Conservation (phyloP, 306 rosid species). For the Luffa acutangula region DNA sequence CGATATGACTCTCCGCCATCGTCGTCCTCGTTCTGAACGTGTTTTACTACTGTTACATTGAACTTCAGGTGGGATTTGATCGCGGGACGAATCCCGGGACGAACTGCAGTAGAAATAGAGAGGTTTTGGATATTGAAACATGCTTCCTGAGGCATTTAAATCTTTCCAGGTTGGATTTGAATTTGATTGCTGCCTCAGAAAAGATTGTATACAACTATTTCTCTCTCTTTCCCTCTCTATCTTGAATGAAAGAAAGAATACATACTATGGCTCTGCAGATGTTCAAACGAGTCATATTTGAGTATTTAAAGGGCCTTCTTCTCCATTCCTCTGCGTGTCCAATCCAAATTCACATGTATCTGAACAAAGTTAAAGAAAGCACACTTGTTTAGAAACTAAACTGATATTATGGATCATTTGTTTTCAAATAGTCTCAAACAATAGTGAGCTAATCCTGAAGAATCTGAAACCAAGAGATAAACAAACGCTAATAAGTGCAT, state of each 20-base stretch:
- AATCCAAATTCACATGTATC: not conserved
- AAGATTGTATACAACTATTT: not conserved
- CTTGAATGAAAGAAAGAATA: not conserved
- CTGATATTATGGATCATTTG: not conserved
- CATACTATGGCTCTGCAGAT: not conserved
- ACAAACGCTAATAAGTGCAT: not conserved
- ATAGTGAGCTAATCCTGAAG: not conserved
- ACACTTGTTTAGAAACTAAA: not conserved
- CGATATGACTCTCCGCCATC: not conserved
- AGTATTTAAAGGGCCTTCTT: not conserved
- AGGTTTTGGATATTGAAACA: not conserved
- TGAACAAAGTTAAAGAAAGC: not conserved
- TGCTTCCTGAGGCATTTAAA: not conserved
- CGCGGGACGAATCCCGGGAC: not conserved
- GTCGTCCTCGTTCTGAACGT: not conserved
- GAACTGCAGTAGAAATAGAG: not conserved
- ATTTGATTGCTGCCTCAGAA: not conserved
- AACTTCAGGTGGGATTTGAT: slow-evolving; percentile 1
- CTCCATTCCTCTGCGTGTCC: not conserved
- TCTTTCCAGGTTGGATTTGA: not conserved
- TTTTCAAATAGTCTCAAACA: not conserved
- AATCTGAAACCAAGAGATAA: not conserved
- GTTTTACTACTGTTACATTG: not conserved
- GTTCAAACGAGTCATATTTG: not conserved
- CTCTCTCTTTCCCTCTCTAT: not conserved